A percentile compares a stretch with the other conserved stretches of the same genome.
These are phyloP conservation scores for Blastobotrys buckinghamii DNA, from an alignment of 1,139 yeast genomes.

Conservation along the genomic window DNA sequence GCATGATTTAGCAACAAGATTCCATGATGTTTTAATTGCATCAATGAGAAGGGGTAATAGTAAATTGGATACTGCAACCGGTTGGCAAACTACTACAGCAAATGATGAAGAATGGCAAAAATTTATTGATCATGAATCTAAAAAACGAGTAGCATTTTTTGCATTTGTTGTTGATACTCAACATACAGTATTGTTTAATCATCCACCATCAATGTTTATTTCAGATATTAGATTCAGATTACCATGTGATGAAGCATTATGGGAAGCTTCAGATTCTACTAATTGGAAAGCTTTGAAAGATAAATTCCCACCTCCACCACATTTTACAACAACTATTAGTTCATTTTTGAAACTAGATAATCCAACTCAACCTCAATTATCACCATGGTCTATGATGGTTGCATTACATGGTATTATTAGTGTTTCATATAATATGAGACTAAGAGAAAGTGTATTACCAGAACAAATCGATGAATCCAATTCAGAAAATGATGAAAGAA, in stretches of 20 bases:
- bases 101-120: conserved; percentile 21
- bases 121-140: conserved; percentile 23
- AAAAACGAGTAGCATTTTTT: conserved; percentile 24
- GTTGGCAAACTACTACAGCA: conserved; percentile 1
- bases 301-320: conserved; percentile 20
- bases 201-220: conserved; percentile 25
- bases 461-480: conserved; percentile 9
- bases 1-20: conserved; percentile 26
- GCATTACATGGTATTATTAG: conserved; percentile 25
- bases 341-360: conserved; percentile 21
- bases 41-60: conserved; percentile 22
- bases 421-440: conserved; percentile 24
- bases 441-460: conserved; percentile 20
- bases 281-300: conserved; percentile 17
- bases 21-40: conserved; percentile 24
- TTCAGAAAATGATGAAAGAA: neutral
- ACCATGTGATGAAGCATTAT: conserved; percentile 25
- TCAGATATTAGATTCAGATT: conserved; percentile 23
- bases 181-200: conserved; percentile 24
- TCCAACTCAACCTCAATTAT: conserved; percentile 17
- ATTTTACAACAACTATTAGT: conserved; percentile 20
- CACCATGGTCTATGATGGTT: conserved; percentile 29
- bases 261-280: conserved; percentile 24
- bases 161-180: conserved; percentile 27
- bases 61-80: neutral